Evolutionary conservation across 441 rosid species (phyloP).

Genomic region (Hura crepitans): DNA sequence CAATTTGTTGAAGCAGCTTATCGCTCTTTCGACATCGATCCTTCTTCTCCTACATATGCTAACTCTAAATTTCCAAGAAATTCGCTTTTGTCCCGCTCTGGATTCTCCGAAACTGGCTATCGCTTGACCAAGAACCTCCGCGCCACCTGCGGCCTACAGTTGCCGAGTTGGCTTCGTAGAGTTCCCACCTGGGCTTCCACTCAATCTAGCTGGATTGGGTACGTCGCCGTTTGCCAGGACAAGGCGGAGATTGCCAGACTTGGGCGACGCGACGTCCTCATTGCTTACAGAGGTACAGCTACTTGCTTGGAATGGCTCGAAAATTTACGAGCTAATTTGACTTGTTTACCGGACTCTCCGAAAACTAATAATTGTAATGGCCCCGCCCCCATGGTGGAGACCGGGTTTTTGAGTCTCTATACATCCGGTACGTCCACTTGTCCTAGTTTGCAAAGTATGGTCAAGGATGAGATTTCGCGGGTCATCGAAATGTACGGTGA

Average conservation of each 20-base stretch:
- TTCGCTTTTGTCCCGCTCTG: conserved; percentile 41
- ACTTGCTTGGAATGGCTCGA: conserved; percentile 78
- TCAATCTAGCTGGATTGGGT: conserved; percentile 76
- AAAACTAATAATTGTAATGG: background rate
- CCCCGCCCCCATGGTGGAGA: conserved; percentile 66
- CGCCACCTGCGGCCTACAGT: conserved; percentile 53
- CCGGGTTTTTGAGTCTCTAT: conserved; percentile 69
- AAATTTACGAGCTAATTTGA: conserved; percentile 59
- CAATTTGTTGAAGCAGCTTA: conserved; percentile 64
- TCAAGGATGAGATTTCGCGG: conserved; percentile 47
- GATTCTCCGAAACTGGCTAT: conserved; percentile 53
- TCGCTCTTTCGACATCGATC: conserved; percentile 59
- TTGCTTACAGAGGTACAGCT: conserved; percentile 64
- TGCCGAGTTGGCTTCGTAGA: conserved; percentile 59
- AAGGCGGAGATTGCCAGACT: conserved; percentile 59
- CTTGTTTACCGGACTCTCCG: conserved; percentile 29
- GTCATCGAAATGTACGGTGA: conserved; percentile 46
- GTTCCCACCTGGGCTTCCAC: conserved; percentile 52
- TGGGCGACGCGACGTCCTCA: conserved; percentile 68
- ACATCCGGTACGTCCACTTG: conserved; percentile 37
- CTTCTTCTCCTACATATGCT: conserved; percentile 53
- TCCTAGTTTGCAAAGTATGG: conserved; percentile 52
- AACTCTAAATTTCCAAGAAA: conserved; percentile 42
- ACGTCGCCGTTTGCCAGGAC: conserved; percentile 77
- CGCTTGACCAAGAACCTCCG: conserved; percentile 48